Conservation (phyloP, 768 basidiomycete species). For the Boletus reticuloceps region DNA sequence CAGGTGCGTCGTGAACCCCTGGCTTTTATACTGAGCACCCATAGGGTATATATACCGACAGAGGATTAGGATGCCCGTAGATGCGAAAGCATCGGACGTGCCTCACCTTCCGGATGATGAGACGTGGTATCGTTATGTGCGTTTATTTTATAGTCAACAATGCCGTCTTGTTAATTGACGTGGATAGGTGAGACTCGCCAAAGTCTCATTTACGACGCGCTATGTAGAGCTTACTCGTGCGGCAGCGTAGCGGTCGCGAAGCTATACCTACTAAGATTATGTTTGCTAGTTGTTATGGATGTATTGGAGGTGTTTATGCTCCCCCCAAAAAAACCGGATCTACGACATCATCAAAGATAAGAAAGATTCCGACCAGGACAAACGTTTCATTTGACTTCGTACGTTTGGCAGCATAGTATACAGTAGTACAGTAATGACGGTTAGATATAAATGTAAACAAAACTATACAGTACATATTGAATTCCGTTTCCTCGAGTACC, state of each 20-base stretch:
- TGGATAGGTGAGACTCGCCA: conserved; percentile 15
- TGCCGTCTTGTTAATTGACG: background rate
- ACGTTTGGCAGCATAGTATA: conserved; percentile 7
- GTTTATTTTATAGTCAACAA: background rate
- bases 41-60: background rate
- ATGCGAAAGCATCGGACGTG: conserved; percentile 29
- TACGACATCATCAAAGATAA: too few relatives aligned
- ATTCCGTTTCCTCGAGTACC: background rate
- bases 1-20: conserved; percentile 31
- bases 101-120: conserved; percentile 36
- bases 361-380: too few relatives aligned
- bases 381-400: too few relatives aligned
- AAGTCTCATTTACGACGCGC: conserved; percentile 16
- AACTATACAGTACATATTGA: conserved; percentile 14
- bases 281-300: background rate
- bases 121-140: conserved; percentile 35
- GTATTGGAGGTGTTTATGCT: too few relatives aligned
- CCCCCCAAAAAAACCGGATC: too few relatives aligned
- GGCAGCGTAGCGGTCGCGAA: background rate
- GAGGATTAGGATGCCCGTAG: conserved; percentile 26
- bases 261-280: too few relatives aligned
- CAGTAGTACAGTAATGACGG: conserved; percentile 1
- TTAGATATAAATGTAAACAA: conserved; percentile 22
- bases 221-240: conserved; percentile 19
- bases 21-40: background rate